Evolutionary conservation across 768 basidiomycete species (phyloP).

Genomic region (Trametes punicea): DNA sequence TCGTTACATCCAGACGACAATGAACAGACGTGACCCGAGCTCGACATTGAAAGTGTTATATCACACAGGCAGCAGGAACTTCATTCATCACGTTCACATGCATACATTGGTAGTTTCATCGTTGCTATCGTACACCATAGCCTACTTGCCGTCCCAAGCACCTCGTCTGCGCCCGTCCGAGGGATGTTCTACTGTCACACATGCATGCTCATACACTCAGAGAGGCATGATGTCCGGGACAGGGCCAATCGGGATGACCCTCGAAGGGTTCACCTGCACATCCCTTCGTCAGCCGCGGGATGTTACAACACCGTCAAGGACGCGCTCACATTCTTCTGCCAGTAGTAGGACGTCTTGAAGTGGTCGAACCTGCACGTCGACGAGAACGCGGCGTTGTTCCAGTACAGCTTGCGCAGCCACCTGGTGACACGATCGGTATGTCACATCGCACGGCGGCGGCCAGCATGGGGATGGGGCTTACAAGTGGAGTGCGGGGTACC

Average conservation of each 20-base stretch:
- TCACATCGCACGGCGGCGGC: background rate
- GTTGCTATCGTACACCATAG: too few species aligned
- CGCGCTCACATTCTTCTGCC: slow-evolving; percentile 41
- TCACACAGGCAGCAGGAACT: too few species aligned
- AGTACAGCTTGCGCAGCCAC: slow-evolving; percentile 88
- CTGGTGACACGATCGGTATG: slow-evolving; percentile 30
- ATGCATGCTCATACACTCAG: slow-evolving; percentile 31
- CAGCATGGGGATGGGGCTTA: slow-evolving; percentile 16
- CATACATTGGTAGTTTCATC: too few species aligned
- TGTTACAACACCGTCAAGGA: background rate
- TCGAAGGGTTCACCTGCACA: background rate
- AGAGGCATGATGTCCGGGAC: slow-evolving; percentile 63
- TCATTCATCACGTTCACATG: too few species aligned
- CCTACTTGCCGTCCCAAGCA: too few species aligned
- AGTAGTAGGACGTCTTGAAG: slow-evolving; percentile 74
- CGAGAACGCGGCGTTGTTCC: slow-evolving; percentile 86
- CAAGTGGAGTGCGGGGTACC: slow-evolving; percentile 81
- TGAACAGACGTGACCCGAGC: too few species aligned
- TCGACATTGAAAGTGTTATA: too few species aligned
- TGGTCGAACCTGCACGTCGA: slow-evolving; percentile 87
- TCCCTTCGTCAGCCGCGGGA: background rate
- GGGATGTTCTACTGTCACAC: too few species aligned
- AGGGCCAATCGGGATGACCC: slow-evolving; percentile 40
- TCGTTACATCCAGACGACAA: too few species aligned
- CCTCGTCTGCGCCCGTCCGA: too few species aligned